Percentiles rank a stretch among this genome's conserved stretches.
phyloP scores from a whole-genome alignment of 441 rosid species.

The Arabidopsis lyrata region DNA sequence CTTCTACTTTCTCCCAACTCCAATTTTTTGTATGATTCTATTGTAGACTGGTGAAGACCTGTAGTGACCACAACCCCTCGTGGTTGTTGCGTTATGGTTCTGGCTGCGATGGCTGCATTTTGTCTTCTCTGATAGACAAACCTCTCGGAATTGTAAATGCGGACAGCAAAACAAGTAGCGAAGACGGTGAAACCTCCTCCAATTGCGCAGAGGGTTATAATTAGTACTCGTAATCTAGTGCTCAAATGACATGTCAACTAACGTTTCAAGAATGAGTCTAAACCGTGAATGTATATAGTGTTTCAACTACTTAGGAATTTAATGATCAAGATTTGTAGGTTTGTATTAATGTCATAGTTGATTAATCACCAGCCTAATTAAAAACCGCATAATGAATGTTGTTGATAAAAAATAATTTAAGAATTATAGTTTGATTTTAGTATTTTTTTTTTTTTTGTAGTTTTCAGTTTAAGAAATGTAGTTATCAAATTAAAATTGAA shows the following conservation, averaged over 20 bases:
- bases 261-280: not conserved
- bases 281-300: not conserved
- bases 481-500: not conserved
- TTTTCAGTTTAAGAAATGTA: not conserved
- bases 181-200: conserved; percentile 51
- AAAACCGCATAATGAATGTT: not conserved
- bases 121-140: not conserved
- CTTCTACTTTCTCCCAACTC: conserved; percentile 76
- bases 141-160: conserved; percentile 38
- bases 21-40: conserved; percentile 65
- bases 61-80: not conserved
- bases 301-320: not conserved
- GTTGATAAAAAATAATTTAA: not conserved
- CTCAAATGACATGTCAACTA: conserved; percentile 46
- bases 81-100: conserved; percentile 47
- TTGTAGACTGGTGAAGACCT: conserved; percentile 70
- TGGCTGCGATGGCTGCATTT: conserved; percentile 6
- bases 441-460: not conserved
- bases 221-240: conserved; percentile 42
- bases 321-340: not conserved
- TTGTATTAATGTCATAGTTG: not conserved
- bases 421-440: not conserved
- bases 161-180: conserved; percentile 41
- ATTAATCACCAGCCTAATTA: not conserved
- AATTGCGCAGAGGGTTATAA: conserved; percentile 50